Evolutionary conservation across 2,329 filamentous ascomycete species (phyloP), one percentile per base, ranked within the genome.

Genomic region (Paracamarosporium sp.): DNA sequence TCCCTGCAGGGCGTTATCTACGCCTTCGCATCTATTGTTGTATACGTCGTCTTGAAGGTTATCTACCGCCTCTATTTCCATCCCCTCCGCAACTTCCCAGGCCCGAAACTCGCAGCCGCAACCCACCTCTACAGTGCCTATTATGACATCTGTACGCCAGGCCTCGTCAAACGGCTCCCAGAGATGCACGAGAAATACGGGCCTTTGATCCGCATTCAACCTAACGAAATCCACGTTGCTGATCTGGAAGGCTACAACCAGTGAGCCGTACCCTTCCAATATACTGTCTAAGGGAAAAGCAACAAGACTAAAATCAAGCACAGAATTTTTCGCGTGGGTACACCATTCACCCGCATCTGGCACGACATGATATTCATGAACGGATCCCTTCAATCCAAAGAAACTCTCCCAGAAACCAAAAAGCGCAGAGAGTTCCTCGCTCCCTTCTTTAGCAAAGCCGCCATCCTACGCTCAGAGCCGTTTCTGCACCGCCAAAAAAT

Each of bases 31-130:
- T 13, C 28, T 8, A 30, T 30, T 27, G 11, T 48, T 27, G n/a
- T 17, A 8, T 64, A 62, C 30, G 4, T 57, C 13, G 1, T 50
- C 6, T 28, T 40, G 12, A 52, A 62, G 30, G 30, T 45, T 12
- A 2, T 77, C 45, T 76, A 78, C 61, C 69, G 67, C 53, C 67
- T 75, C 15, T 78, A 70, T 61, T 72, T 80, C 50, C 76, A 79
- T 31, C 79, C 79, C 1, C 68, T 80, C 0, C 62, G 4, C 59
- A 61, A 31, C 55, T 67, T 22, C 30, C 30, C 30, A 9, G 30
- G 30, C 9, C 30, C 30, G 9, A 31, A 31, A 31, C 30, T 31
- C 7, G 62, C 62, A 9, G 62, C 62, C 31, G 51, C 45, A 30
- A 61, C 62, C 5, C 43, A 52, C 5, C 46, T 55, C 4, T 57